Base-by-base conservation (phyloP, 1,284 basidiomycete species). In the Marasmius oreades region DNA sequence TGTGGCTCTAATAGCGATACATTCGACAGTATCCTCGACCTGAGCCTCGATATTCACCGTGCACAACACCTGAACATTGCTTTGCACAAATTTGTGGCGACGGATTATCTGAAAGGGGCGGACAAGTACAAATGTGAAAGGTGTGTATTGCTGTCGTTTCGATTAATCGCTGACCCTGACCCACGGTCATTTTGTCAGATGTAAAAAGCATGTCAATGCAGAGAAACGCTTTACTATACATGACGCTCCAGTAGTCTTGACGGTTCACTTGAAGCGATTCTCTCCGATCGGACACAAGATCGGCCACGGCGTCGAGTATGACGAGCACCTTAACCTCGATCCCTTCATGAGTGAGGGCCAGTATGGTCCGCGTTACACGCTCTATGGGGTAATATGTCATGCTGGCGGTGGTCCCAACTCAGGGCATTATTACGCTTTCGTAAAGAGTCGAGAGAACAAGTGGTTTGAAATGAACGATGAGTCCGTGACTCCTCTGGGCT, bases 71-170 rank as follows among this genome's bases (percentile, higher is more conserved):
- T 99, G 46, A 82, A 78, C 65, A 86, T 90, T 18, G 94, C 95
- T 10, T 75, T 99, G 61, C 80, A 82, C 42, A 88, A 86, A 61
- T 98, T 98, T 66, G 84, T 92, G 20, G 86, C 86, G 18, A 77
- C 90, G 51, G 97, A 99, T 66, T 77, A 81, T 62, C 73, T 99
- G 53, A 90, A 86, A 57, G 97, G 96, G 0, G 84, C 88, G 5
- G 94, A 99, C 78, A 97, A 97, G 75, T 99, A 99, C 74, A 93
- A 95, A 69, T 99, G 97, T 73, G 96, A 99, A 71, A 96, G 93
- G 92, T 96, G 67, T 66, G 88, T 78, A n/a, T 51, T 33, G 8
- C 22, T 55, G 34, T 24, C 18, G 39, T 12, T 53, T 47, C 45
- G 24, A 55, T 52, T n/a, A 1, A 42, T 37, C 51, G 26, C 51